Percentiles rank a stretch among this genome's conserved stretches.
These are phyloP conservation scores for Quercus lobata DNA, from an alignment of 331 rosid species.

Conservation along the genomic window DNA sequence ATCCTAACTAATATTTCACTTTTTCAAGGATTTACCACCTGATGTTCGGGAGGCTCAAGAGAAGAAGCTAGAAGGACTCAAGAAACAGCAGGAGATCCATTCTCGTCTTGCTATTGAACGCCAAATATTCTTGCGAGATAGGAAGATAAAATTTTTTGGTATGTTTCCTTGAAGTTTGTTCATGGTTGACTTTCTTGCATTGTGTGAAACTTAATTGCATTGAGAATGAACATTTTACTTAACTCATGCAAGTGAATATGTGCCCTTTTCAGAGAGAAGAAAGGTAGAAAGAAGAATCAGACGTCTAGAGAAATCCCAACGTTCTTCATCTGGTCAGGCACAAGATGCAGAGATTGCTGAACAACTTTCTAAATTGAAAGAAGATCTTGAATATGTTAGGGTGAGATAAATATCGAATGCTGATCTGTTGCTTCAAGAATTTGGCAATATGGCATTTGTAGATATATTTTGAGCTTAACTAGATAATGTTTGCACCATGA, in stretches of 20 bases:
- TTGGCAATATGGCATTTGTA: background rate
- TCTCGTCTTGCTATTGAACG: constrained; percentile 84
- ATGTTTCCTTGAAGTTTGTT: constrained; percentile 2
- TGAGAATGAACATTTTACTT: background rate
- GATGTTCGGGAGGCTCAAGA: constrained; percentile 76
- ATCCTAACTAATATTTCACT: constrained; percentile 2
- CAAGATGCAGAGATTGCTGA: constrained; percentile 54
- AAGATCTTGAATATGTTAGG: constrained; percentile 93
- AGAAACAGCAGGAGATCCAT: constrained; percentile 93
- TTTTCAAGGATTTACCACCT: constrained; percentile 58
- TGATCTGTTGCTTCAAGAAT: background rate
- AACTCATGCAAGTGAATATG: constrained; percentile 3
- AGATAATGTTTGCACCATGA: background rate
- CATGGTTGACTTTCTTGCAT: background rate
- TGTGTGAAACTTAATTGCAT: background rate
- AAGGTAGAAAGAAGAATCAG: constrained; percentile 87
- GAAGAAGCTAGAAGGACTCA: constrained; percentile 71
- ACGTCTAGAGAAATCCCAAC: constrained; percentile 83
- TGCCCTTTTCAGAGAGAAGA: constrained; percentile 63
- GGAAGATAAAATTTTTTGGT: constrained; percentile 94
- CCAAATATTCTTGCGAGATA: constrained; percentile 73
- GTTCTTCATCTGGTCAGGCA: constrained; percentile 57
- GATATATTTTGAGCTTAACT: background rate
- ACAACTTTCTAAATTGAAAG: constrained; percentile 71
- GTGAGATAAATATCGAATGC: constrained; percentile 30